A percentile compares a stretch with the other conserved stretches of the same genome.
Evolutionary conservation across 768 basidiomycete genomes (phyloP).

Genomic region (Podaxis sp.): DNA sequence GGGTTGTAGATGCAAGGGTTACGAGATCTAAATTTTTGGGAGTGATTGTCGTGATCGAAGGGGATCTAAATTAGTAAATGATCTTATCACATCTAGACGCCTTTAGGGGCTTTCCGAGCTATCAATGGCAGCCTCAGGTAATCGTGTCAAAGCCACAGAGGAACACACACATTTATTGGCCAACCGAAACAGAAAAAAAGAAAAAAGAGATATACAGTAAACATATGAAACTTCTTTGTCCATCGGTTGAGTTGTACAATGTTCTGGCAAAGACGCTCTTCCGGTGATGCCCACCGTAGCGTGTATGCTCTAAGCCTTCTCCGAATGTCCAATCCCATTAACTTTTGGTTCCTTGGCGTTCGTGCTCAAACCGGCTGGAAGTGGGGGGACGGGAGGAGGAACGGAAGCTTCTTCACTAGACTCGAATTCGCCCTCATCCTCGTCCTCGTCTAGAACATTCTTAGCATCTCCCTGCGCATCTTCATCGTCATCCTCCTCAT

Average conservation of each 20-base stretch:
- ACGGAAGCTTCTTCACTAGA: not conserved
- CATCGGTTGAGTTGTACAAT: no score
- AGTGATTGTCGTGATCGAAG: not conserved
- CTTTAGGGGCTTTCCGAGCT: not conserved
- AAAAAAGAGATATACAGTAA: not conserved
- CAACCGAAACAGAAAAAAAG: not conserved
- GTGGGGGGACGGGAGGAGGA: constrained; percentile 11
- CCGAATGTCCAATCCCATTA: constrained; percentile 28
- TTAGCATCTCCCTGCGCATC: constrained; percentile 25
- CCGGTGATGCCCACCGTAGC: no score
- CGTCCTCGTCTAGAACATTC: constrained; percentile 27
- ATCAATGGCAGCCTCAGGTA: not conserved
- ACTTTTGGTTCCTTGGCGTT: constrained; percentile 18
- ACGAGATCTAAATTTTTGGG: constrained; percentile 5
- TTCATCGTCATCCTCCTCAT: constrained; percentile 62
- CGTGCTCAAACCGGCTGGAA: not conserved
- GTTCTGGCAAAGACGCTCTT: no score
- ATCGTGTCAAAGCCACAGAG: not conserved
- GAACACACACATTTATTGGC: not conserved
- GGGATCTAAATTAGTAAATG: constrained; percentile 4
- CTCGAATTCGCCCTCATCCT: constrained; percentile 17
- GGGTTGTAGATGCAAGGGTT: not conserved
- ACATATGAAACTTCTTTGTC: no score
- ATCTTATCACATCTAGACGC: not conserved
- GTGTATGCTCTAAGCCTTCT: not conserved